A percentile compares a stretch with the other conserved stretches of the same genome.
Evolutionary conservation across 352 stramenopile species (phyloP).

Genomic region (Pythium rhizo-oryzae): DNA sequence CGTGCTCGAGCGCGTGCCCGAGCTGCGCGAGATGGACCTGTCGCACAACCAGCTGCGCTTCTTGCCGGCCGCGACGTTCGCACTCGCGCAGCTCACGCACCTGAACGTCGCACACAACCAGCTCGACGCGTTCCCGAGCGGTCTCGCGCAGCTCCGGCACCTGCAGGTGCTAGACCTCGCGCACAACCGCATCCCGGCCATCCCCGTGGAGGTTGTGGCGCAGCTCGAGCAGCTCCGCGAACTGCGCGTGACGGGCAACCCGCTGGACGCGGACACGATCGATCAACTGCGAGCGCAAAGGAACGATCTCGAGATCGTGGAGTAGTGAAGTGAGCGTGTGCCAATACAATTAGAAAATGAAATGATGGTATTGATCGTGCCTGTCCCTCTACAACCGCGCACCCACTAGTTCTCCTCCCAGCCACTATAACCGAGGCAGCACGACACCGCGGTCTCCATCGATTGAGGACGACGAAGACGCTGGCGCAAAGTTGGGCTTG

Average conservation of each 20-base stretch:
- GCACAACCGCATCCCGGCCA: constrained; percentile 47
- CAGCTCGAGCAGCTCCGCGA: constrained; percentile 40
- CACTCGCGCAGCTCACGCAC: constrained; percentile 52
- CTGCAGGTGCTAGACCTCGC: constrained; percentile 68
- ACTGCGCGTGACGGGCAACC: constrained; percentile 54
- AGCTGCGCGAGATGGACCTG: constrained; percentile 71
- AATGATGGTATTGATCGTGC: neutral
- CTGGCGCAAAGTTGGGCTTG: constrained; percentile 34
- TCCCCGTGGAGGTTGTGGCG: constrained; percentile 49
- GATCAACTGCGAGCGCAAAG: constrained; percentile 34
- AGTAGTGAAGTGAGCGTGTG: neutral
- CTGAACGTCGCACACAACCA: constrained; percentile 72
- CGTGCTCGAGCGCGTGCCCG: constrained; percentile 71
- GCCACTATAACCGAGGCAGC: constrained; percentile 49
- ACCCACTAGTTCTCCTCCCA: constrained; percentile 3
- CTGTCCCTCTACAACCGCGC: no score
- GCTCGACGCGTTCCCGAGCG: constrained; percentile 48
- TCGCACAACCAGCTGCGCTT: constrained; percentile 73
- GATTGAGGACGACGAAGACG: constrained; percentile 30
- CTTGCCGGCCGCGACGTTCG: constrained; percentile 81
- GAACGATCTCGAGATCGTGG: constrained; percentile 33
- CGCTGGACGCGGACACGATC: constrained; percentile 30
- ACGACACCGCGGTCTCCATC: constrained; percentile 44
- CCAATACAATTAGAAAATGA: neutral
- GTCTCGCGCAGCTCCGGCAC: constrained; percentile 47